Evolutionary conservation across 2,329 filamentous ascomycete species (phyloP).

Genomic region (Thielaviopsis punctulata): DNA sequence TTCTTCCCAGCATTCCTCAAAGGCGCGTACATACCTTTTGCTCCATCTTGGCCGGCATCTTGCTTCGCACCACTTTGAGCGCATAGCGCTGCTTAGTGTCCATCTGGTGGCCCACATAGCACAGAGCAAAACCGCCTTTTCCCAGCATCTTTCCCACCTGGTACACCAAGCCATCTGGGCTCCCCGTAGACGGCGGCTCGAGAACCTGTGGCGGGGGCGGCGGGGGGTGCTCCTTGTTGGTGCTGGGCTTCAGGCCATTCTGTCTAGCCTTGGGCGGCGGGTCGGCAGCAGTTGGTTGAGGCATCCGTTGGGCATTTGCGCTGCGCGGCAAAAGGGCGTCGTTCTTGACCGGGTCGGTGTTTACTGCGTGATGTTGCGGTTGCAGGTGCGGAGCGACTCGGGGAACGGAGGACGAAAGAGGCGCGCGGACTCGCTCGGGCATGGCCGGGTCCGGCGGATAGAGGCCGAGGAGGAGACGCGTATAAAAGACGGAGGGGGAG

Average conservation of each 20-base stretch:
- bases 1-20: too few species aligned
- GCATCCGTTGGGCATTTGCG: slow-evolving; percentile 40
- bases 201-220: slow-evolving; percentile 42
- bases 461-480: not conserved
- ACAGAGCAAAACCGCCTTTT: slow-evolving; percentile 70
- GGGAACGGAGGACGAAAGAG: slow-evolving; percentile 7
- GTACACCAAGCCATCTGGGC: slow-evolving; percentile 53
- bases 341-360: slow-evolving; percentile 27
- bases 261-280: slow-evolving; percentile 36
- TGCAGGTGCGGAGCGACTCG: not conserved
- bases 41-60: slow-evolving; percentile 69
- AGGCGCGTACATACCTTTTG: slow-evolving; percentile 68
- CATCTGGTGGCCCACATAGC: slow-evolving; percentile 53
- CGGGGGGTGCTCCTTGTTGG: slow-evolving; percentile 49
- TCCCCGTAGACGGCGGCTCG: slow-evolving; percentile 50
- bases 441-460: slow-evolving; percentile 5
- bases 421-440: slow-evolving; percentile 9
- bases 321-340: slow-evolving; percentile 49
- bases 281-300: slow-evolving; percentile 25
- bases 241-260: slow-evolving; percentile 30
- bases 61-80: slow-evolving; percentile 68
- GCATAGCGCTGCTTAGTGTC: slow-evolving; percentile 52
- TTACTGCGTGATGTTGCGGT: not conserved
- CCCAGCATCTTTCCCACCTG: slow-evolving; percentile 57
- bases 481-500: not conserved